Conservation (phyloP, 2,329 filamentous ascomycete genomes). For the Botryotinia narcissicola region DNA sequence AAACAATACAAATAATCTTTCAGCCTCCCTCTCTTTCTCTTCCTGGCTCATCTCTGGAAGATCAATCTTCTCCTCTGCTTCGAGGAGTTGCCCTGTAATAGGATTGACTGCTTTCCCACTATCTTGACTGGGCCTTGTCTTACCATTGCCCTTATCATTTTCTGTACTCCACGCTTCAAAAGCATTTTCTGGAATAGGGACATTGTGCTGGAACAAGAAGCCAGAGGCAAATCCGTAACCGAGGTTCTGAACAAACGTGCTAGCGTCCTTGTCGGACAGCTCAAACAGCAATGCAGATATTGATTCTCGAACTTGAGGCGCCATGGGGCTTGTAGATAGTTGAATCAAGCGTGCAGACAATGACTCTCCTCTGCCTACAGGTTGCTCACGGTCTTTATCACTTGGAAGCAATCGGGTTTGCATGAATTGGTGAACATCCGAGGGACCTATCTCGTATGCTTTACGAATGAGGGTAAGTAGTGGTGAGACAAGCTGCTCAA, state of each 20-base stretch:
- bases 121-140: conserved; percentile 32
- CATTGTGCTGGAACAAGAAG: conserved; percentile 80
- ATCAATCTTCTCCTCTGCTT: conserved; percentile 41
- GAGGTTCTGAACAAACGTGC: conserved; percentile 82
- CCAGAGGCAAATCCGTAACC: conserved; percentile 93
- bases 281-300: conserved; percentile 83
- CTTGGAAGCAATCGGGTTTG: conserved; percentile 70
- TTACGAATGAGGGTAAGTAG: conserved; percentile 71
- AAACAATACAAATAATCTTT: conserved; percentile 38
- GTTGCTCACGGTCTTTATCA: conserved; percentile 69
- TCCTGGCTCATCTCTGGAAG: conserved; percentile 78
- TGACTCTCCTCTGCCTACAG: conserved; percentile 72
- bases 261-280: conserved; percentile 76
- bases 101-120: conserved; percentile 33
- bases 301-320: conserved; percentile 68
- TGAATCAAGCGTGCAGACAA: conserved; percentile 75
- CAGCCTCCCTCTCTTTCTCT: conserved; percentile 78
- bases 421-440: conserved; percentile 60
- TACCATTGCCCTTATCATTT: conserved; percentile 23
- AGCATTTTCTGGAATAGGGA: conserved; percentile 69
- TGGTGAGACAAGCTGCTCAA: conserved; percentile 70
- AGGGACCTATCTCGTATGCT: conserved; percentile 67
- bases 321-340: conserved; percentile 70
- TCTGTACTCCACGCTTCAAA: conserved; percentile 51
- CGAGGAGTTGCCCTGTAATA: conserved; percentile 36